Conservation (phyloP, 208 protist species). For the Crithidia mellificae region DNA sequence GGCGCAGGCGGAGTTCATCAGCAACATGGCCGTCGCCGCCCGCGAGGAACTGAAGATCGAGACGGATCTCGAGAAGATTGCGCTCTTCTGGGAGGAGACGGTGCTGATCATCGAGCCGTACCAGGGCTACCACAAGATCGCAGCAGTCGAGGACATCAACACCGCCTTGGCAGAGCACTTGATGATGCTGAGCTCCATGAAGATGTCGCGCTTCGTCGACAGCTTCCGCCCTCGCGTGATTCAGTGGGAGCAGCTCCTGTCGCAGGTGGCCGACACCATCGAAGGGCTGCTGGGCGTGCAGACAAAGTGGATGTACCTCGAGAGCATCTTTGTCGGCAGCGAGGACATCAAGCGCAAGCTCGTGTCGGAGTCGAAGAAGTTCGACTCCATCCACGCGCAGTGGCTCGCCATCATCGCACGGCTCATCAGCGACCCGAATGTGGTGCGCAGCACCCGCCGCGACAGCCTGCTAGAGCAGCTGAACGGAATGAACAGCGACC, state of each 20-base stretch:
- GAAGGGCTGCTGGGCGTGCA: conserved; percentile 93
- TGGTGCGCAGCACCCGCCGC: conserved; percentile 80
- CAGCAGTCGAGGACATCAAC: conserved; percentile 93
- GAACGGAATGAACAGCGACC: conserved; percentile 92
- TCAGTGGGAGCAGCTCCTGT: conserved; percentile 95
- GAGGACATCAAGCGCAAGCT: conserved; percentile 98
- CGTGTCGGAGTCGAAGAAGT: conserved; percentile 94
- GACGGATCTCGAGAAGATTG: conserved; percentile 91
- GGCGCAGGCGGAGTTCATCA: conserved; percentile 93
- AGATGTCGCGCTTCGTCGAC: conserved; percentile 95
- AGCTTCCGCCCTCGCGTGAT: conserved; percentile 95
- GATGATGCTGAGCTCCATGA: conserved; percentile 93
- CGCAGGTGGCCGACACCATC: conserved; percentile 94
- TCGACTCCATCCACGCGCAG: conserved; percentile 94
- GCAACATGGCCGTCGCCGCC: conserved; percentile 91
- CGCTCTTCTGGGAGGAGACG: conserved; percentile 89
- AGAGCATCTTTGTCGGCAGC: conserved; percentile 96
- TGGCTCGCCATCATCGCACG: conserved; percentile 92
- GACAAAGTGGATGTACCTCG: conserved; percentile 97
- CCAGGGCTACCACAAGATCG: conserved; percentile 92
- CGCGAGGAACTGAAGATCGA: conserved; percentile 96
- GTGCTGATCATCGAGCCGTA: conserved; percentile 86
- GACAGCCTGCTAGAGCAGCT: conserved; percentile 94
- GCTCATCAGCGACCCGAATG: conserved; percentile 89
- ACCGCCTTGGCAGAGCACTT: conserved; percentile 94